Percentiles rank a stretch among this genome's conserved stretches.
Conservation (phyloP, 441 rosid species). For the Omphalea diandra region DNA sequence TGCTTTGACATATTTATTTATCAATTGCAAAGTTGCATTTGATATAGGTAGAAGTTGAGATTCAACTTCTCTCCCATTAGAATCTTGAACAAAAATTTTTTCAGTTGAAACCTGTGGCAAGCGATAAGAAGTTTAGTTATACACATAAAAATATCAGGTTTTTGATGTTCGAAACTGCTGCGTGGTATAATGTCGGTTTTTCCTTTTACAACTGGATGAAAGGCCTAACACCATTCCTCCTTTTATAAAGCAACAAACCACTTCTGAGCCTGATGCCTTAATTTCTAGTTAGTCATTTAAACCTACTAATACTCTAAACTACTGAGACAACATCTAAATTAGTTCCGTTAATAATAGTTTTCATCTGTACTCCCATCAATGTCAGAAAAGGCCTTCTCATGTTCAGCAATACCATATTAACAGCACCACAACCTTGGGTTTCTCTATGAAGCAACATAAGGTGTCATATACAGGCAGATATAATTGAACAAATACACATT, state of each 20-base stretch:
- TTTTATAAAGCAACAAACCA: neutral
- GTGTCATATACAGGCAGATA: neutral
- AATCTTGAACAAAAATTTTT: slow-evolving; percentile 62
- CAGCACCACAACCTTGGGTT: neutral
- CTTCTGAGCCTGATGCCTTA: neutral
- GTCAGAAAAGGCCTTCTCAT: neutral
- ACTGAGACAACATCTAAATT: neutral
- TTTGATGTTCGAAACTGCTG: neutral
- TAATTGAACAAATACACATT: neutral
- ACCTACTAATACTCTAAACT: neutral
- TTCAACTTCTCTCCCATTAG: slow-evolving; percentile 73
- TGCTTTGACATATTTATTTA: slow-evolving; percentile 69
- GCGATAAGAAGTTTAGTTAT: slow-evolving; percentile 5
- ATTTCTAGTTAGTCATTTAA: slow-evolving; percentile 6
- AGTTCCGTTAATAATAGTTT: neutral
- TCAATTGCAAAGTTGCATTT: slow-evolving; percentile 48
- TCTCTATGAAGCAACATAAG: neutral
- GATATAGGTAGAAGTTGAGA: slow-evolving; percentile 79
- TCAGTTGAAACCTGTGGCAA: slow-evolving; percentile 61
- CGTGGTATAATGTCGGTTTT: neutral
- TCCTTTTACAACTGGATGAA: neutral
- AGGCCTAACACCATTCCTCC: neutral
- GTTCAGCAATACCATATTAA: neutral
- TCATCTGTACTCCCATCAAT: neutral
- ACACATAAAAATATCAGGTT: neutral